phyloP scores from a whole-genome alignment of 2,329 filamentous ascomycete genomes.

The Colletotrichum australisinense region DNA sequence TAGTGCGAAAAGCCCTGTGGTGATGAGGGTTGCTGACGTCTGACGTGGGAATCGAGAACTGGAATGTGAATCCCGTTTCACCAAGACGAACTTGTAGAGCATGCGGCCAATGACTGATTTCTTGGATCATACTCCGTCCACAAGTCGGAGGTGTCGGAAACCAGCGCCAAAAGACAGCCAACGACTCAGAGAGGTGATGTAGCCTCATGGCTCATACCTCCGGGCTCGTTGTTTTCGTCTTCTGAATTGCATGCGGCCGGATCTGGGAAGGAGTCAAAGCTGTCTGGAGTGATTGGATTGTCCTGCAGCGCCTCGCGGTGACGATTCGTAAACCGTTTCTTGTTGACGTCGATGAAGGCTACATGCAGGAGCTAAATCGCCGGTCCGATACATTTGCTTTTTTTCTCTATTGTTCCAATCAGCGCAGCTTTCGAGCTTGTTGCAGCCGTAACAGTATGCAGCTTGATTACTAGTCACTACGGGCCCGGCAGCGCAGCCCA shows the following conservation, averaged over 20 bases:
- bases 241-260: not conserved
- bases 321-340: not conserved
- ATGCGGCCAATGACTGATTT: not conserved
- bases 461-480: not conserved
- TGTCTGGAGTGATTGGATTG: not conserved
- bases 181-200: not conserved
- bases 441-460: not conserved
- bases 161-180: not conserved
- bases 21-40: not conserved
- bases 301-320: not conserved
- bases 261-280: not conserved
- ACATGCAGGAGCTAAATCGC: not conserved
- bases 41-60: not conserved
- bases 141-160: no score
- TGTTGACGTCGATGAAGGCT: not conserved
- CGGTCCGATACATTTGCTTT: not conserved
- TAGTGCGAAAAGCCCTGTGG: not conserved
- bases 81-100: not conserved
- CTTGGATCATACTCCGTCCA: not conserved
- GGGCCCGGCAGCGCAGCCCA: not conserved
- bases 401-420: not conserved
- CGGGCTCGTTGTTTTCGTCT: not conserved
- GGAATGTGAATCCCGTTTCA: not conserved
- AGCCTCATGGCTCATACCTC: not conserved
- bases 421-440: not conserved